phyloP scores from a whole-genome alignment of 2,329 filamentous ascomycete genomes.

The Pseudofabraea citricarpa region DNA sequence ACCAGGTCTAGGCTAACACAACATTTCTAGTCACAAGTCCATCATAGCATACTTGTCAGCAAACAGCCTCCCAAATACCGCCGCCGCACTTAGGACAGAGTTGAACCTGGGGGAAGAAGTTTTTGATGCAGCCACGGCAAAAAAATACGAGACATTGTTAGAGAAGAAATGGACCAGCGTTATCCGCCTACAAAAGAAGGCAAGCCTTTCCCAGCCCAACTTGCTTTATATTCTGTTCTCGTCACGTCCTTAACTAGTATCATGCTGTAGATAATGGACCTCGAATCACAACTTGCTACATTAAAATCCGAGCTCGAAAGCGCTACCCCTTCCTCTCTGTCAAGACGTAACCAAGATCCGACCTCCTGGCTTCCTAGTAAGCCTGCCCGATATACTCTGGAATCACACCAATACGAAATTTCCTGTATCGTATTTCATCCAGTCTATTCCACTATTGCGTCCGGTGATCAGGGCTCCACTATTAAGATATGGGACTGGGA shows the following conservation, averaged over 20 bases:
- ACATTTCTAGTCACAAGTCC: slow-evolving; percentile 70
- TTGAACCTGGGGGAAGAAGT: slow-evolving; percentile 59
- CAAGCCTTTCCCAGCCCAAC: too few relatives aligned
- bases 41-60: slow-evolving; percentile 84
- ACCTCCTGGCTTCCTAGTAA: slow-evolving; percentile 79
- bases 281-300: slow-evolving; percentile 68
- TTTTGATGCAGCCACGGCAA: slow-evolving; percentile 79
- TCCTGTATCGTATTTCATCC: slow-evolving; percentile 92
- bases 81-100: slow-evolving; percentile 70
- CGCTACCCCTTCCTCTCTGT: slow-evolving; percentile 70
- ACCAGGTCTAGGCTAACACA: slow-evolving; percentile 14
- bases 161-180: slow-evolving; percentile 99
- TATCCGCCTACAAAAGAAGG: slow-evolving; percentile 93
- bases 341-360: slow-evolving; percentile 78
- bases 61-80: slow-evolving; percentile 65
- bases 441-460: slow-evolving; percentile 83
- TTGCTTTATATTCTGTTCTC: too few relatives aligned
- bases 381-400: slow-evolving; percentile 74
- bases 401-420: slow-evolving; percentile 76
- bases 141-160: slow-evolving; percentile 89
- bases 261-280: slow-evolving; percentile 87
- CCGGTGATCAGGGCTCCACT: slow-evolving; percentile 84
- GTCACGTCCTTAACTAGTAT: too few relatives aligned
- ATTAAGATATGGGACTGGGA: slow-evolving; percentile 99
- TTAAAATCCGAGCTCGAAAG: slow-evolving; percentile 82